These are phyloP conservation scores for Lodderomyces elongisporus DNA, from an alignment of 1,139 yeast species.

Conservation along the genomic window DNA sequence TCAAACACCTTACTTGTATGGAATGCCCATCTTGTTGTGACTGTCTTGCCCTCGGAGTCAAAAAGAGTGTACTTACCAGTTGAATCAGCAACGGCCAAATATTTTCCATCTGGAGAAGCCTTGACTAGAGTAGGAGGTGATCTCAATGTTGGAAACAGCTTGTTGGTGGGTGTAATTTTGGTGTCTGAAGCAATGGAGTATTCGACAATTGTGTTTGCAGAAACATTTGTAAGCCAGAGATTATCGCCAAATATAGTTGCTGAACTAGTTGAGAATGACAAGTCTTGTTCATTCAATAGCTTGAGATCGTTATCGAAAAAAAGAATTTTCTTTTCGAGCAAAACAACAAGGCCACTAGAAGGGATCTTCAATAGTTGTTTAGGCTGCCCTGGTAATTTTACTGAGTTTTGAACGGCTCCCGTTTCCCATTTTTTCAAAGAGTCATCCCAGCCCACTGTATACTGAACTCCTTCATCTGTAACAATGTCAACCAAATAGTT, in stretches of 20 bases:
- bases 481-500: slow-evolving; percentile 53
- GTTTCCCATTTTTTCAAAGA: slow-evolving; percentile 47
- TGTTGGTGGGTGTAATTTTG: slow-evolving; percentile 11
- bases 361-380: slow-evolving; percentile 38
- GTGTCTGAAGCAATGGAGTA: slow-evolving; percentile 17
- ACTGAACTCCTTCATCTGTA: slow-evolving; percentile 22
- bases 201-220: slow-evolving; percentile 30
- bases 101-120: slow-evolving; percentile 65
- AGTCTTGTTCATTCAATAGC: slow-evolving; percentile 18
- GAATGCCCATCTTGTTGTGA: slow-evolving; percentile 93
- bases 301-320: slow-evolving; percentile 25
- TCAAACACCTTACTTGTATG: slow-evolving; percentile 78
- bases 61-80: slow-evolving; percentile 79
- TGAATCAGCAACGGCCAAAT: slow-evolving; percentile 79
- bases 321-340: slow-evolving; percentile 45
- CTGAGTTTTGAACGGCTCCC: slow-evolving; percentile 21
- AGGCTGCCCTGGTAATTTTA: slow-evolving; percentile 58
- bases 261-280: slow-evolving; percentile 38
- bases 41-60: slow-evolving; percentile 50
- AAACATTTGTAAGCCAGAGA: slow-evolving; percentile 49
- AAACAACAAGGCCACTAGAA: slow-evolving; percentile 33
- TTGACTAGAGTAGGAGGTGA: slow-evolving; percentile 59
- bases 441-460: slow-evolving; percentile 87
- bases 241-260: slow-evolving; percentile 26
- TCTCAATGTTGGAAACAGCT: slow-evolving; percentile 44